Evolutionary conservation across 1,284 basidiomycete species (phyloP), one percentile per base, ranked within the genome.

Genomic region (Ganoderma leucocontextum): DNA sequence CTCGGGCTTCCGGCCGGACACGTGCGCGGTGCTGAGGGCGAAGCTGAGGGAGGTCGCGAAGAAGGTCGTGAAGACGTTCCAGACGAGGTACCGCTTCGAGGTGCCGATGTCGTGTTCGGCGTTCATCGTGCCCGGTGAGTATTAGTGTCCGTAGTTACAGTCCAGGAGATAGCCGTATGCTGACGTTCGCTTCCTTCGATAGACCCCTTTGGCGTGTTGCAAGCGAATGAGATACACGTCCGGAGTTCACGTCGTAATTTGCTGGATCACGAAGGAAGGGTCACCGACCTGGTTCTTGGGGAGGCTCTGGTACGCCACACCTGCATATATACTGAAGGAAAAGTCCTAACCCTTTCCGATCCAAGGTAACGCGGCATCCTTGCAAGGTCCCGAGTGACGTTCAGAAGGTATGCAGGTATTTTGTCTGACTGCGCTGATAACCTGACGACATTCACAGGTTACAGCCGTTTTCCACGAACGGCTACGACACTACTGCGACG

Each of bases 321-420:
- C 22, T 49, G 47, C 8, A 49, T 22, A 41, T 41, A 41, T 17
- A 6, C 41, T 42, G 41, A 17, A 35, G 19, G 44, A 22, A 22
- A 47, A 49, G 17, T 49, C 47, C 22, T 10, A 22, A n/a, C 9
- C 22, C 9, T 25, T 6, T 52, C 22, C 25, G 4, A 25, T 12
- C 12, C 22, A 52, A 52, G 84, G 79, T 84, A 13, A 84, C 82
- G 9, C 75, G 84, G 10, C 82, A 82, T 71, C 85, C 85, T 1
- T 85, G 84, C 74, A 85, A 85, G 66, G 75, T 85, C 0, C 82
- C 83, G 0, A 81, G 80, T 1, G 85, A 86, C 70, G 77, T 83
- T 0, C 82, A 83, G 67, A 84, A 83, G 76, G 83, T 82, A 62
- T n/a, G 58, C 0, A 3, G 2, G 9, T n/a, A 35, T 5, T 2